Evolutionary conservation across 148 eudicot species (phyloP), one percentile per base, ranked within the genome.

Genomic region (Chenopodium album): DNA sequence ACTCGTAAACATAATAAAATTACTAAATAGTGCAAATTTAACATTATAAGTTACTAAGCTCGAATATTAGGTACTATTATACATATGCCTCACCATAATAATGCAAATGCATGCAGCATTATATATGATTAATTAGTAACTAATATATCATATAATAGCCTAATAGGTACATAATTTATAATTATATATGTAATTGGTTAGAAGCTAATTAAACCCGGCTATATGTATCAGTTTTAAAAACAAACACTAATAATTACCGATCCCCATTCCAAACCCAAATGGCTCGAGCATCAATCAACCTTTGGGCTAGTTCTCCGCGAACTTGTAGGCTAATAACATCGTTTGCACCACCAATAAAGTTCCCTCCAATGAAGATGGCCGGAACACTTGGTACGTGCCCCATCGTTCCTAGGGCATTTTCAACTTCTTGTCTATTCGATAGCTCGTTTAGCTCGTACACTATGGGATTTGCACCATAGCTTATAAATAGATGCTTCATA

Each of bases 291-390:
- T 87, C 68, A 48, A 81, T 87, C 75, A 92, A 90, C 84, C 84
- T 44, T 7, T 78, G 87, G n/a, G 82, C 90, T 1, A 92, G 86
- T 75, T 89, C 66, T 8, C 92, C 90, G 50, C 86, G 83, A 72
- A 92, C 66, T 62, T 92, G 95, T 41, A 89, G 89, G 81, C 91
- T 84, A 84, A 92, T 85, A 32, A 92, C 81, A 66, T 92, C 89
- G 47, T 92, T 84, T 32, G 90, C 80, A n/a, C 95, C 95, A 7
- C 95, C 95, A n/a, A 90, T 77, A 64, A 88, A 75, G 76, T 80
- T 70, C 22, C 85, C 82, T 37, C 91, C 92, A 19, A 92, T 89
- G 84, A 86, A 92, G 72, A 92, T 86, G 9, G 86, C 86, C 4
- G 95, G 93, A 34, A 88, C 78, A 34, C 81, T 82, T 9, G 86